Conservation (phyloP, 345 rosid genomes). For the Pistacia atlantica region DNA sequence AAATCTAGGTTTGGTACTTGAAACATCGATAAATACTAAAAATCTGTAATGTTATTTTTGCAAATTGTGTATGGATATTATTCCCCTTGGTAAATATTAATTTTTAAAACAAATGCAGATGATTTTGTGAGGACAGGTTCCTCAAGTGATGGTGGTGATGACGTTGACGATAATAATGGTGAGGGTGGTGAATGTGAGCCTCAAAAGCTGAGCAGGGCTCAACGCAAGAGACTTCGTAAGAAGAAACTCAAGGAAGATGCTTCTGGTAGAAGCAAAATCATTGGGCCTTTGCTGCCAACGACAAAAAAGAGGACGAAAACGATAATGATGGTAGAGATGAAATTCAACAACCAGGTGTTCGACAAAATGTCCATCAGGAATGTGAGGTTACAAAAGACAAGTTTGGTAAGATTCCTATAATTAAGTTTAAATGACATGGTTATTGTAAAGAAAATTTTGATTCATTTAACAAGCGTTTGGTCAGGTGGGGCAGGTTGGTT, state of each 20-base stretch:
- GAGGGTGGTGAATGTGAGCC: slow-evolving; percentile 15
- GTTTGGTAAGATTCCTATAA: slow-evolving; percentile 9
- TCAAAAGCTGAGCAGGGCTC: slow-evolving; percentile 61
- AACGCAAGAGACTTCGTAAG: slow-evolving; percentile 75
- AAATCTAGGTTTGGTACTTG: slow-evolving; percentile 45
- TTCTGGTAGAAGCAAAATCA: slow-evolving; percentile 44
- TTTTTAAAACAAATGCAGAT: slow-evolving; percentile 35
- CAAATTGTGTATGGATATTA: background rate
- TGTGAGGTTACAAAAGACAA: slow-evolving; percentile 12
- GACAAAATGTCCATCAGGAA: slow-evolving; percentile 49
- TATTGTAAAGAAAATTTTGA: background rate
- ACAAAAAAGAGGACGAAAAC: background rate
- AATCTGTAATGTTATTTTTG: background rate
- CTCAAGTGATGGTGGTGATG: slow-evolving; percentile 24
- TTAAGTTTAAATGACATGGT: background rate
- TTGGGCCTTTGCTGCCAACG: slow-evolving; percentile 66
- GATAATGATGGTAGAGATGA: slow-evolving; percentile 5
- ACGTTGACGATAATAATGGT: background rate
- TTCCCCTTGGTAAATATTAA: background rate
- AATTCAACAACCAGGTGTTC: slow-evolving; percentile 41
- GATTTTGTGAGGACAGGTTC: slow-evolving; percentile 34
- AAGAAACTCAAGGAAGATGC: slow-evolving; percentile 67
- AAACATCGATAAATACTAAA: background rate
- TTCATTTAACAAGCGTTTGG: background rate
- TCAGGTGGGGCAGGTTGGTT: slow-evolving; percentile 27